Evolutionary conservation across 1,139 yeast species (phyloP), one percentile per base, ranked within the genome.

Genomic region (Maudiozyma humilis): DNA sequence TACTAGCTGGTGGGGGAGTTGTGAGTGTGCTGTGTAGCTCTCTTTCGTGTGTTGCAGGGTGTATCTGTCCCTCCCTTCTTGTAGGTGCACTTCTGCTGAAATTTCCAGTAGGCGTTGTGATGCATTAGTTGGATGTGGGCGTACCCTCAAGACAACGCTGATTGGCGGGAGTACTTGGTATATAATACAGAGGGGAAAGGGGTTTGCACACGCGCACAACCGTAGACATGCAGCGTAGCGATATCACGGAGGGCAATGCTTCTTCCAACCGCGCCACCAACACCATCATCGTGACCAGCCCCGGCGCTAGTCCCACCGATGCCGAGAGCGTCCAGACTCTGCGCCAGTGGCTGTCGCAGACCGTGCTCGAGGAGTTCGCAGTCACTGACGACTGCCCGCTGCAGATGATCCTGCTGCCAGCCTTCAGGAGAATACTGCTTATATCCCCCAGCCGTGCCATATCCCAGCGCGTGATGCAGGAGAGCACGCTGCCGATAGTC

Each of bases 251-350:
- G 27, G 27, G 27, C 10, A 10, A 23, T 23, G 10, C 10, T 23
- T 23, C 10, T 6, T 10, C 6, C 8, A 20, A 18, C 6, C 17
- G 42, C 36, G 47, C 37, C 2, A 53, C 57, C 23, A 50, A 54
- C 40, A 54, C 57, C n/a, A 43, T 53, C 5, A 47, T 54, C n/a
- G 44, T 54, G 1, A 53, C 57, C 12, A 8, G 25, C 12, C 45
- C 54, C 1, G 31, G 18, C 14, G 19, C 30, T 2, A 15, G 17
- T 7, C 17, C 47, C 12, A 41, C 48, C 14, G 44, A 36, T 15
- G 29, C 31, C 7, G 36, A 38, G 2, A 32, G 38, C 7, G 36
- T 52, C 10, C 38, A 44, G n/a, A 23, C 5, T 14, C 16, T 53
- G 12, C 44, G 44, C 30, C 35, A 44, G 2, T 50, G 50, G 48